Evolutionary conservation across 768 basidiomycete species (phyloP), one percentile per base, ranked within the genome.

Genomic region (Flagelloscypha sp.): DNA sequence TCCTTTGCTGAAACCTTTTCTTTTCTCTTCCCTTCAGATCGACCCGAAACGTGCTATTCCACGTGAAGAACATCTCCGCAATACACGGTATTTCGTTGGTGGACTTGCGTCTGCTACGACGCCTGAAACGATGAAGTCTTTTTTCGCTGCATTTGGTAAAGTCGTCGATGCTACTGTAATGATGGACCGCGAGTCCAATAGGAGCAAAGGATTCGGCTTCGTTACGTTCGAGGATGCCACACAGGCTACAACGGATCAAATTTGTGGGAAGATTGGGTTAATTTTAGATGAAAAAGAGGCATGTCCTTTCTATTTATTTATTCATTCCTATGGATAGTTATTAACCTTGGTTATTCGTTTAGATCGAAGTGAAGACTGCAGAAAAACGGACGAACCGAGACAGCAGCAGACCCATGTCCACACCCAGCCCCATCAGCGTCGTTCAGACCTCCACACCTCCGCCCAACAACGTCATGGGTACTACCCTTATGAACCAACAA

Each of bases 41-140:
- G 86, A 89, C 49, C 86, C 86, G 4, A 89, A 89, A 57, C 76
- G 85, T 25, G 86, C 86, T 0, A 87, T 89, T 38, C 86, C 86
- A 6, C 72, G 84, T 31, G 78, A 84, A 52, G 86, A 88, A 45
- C 84, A 86, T 48, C 55, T 77, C 30, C 61, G 75, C 13, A 81
- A 82, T 37, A 78, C 81, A 23, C 82, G 86, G 33, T 79, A 86
- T 48, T 89, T 89, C 46, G 82, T 89, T 3, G 85, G 86, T 9
- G 82, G 84, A 11, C 65, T 89, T 3, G 67, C 83, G 0, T 68
- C 79, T 2, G 53, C 58, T 5, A 82, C 84, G 24, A 84, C 77
- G 0, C 72, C 77, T 5, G 83, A 85, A 16, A 67, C 73, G 2
- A 76, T 89, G 71, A 70, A 72, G 22, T 63, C 66, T 11, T 86